Evolutionary conservation across 805 yeast species (phyloP), one percentile per base, ranked within the genome.

Genomic region (Suhomyces emberorum): DNA sequence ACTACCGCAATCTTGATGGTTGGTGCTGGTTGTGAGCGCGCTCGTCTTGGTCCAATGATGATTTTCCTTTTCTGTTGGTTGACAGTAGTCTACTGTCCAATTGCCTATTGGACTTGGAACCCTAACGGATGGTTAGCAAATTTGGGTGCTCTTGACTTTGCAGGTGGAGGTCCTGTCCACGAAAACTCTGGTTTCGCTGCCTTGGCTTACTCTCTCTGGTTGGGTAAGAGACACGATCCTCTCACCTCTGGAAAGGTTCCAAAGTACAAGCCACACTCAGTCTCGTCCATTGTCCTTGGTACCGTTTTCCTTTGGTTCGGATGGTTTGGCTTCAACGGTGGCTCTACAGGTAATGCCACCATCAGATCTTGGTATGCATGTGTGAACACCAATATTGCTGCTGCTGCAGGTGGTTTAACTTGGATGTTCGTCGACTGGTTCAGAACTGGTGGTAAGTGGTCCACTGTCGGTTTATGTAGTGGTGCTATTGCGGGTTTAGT

Each of bases 151-250:
- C 75, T 88, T 43, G 98, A 93, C 69, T 93, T 86, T 57, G 98
- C 98, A 15, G 98, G 98, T 57, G 98, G 98, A 57, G 96, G 96
- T 46, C 96, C 98, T 43, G 98, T 93, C 42, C 98, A 93, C 69
- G 87, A 86, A 69, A 69, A 88, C 51, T 85, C 96, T 24, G 98
- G 98, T 50, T 85, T 81, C 49, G 95, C 95, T 59, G 98, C 97
- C 34, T 72, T 93, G 46, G 91, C 96, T 40, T 91, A 91, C 60
- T 95, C 98, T 19, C 73, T 93, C 37, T 69, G 87, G 44, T 76
- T 91, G 57, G 98, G 98, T 67, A 87, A 83, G 72, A 85, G 98
- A 73, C 79, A 79, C 53, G 96, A 88, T 59, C 86, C 86, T 30
- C 72, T 79, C 38, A 72, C 88, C 20, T 69, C 71, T 28, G 73